phyloP scores from a whole-genome alignment of 257 asterid species.

The Przewalskia tangutica region DNA sequence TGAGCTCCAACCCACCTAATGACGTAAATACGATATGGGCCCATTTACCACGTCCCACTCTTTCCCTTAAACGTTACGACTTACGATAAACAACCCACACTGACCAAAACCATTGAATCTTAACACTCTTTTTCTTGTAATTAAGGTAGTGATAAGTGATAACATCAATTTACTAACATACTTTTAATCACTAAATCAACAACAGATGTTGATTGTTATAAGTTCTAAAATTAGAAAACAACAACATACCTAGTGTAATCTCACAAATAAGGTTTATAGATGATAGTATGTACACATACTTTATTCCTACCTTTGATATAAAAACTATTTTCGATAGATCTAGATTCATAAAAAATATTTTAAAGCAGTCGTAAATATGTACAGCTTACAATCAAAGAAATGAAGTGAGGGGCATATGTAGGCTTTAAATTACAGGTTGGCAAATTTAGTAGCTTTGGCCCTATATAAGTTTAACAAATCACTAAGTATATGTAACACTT shows the following conservation, averaged over 20 bases:
- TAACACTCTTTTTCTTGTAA: neutral
- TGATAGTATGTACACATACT: too few species aligned
- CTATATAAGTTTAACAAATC: neutral
- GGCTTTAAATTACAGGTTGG: neutral
- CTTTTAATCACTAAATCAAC: neutral
- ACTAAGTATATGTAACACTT: neutral
- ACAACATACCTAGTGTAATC: too few species aligned
- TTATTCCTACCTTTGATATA: too few species aligned
- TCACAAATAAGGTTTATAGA: too few species aligned
- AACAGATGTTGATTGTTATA: neutral
- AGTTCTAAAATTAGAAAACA: neutral
- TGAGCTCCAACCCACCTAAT: conserved; percentile 55
- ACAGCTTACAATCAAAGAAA: neutral
- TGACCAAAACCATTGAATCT: neutral
- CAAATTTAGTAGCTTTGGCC: neutral
- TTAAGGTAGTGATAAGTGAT: neutral
- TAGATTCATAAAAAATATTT: too few species aligned
- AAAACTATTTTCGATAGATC: too few species aligned
- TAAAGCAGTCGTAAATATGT: too few species aligned
- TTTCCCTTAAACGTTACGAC: neutral
- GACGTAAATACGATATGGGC: conserved; percentile 28
- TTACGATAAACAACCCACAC: neutral
- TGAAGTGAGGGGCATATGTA: neutral
- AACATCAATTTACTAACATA: neutral
- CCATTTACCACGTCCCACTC: conserved; percentile 6